These are phyloP conservation scores for Colletotrichum sp. DNA, from an alignment of 2,329 filamentous ascomycete genomes.

Conservation along the genomic window DNA sequence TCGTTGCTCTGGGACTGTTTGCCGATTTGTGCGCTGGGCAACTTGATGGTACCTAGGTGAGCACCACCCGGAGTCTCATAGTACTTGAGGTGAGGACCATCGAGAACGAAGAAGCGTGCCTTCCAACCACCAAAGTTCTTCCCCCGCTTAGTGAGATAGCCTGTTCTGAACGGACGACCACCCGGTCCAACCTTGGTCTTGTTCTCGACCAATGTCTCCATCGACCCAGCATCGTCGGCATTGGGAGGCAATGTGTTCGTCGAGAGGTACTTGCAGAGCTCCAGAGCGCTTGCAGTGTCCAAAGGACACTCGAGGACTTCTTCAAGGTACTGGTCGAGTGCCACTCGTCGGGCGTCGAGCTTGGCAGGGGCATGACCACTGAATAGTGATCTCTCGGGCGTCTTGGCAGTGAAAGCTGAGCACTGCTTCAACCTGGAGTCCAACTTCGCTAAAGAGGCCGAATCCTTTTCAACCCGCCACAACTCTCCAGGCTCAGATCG, in stretches of 20 bases:
- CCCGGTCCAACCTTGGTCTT: slow-evolving; percentile 59
- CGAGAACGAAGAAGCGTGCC: slow-evolving; percentile 70
- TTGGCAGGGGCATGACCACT: slow-evolving; percentile 92
- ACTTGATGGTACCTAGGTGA: slow-evolving; percentile 91
- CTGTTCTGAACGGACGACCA: slow-evolving; percentile 76
- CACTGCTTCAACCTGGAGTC: slow-evolving; percentile 82
- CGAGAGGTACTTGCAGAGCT: slow-evolving; percentile 89
- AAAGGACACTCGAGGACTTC: slow-evolving; percentile 83
- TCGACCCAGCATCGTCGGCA: slow-evolving; percentile 55
- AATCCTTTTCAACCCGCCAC: slow-evolving; percentile 95
- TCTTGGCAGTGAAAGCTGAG: slow-evolving; percentile 72
- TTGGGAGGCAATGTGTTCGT: slow-evolving; percentile 67
- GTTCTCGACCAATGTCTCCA: slow-evolving; percentile 35
- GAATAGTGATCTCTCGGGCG: slow-evolving; percentile 87
- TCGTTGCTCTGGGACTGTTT: slow-evolving; percentile 78
- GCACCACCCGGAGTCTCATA: slow-evolving; percentile 90
- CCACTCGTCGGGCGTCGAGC: slow-evolving; percentile 82
- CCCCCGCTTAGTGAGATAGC: slow-evolving; percentile 93
- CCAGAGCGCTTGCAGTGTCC: slow-evolving; percentile 76
- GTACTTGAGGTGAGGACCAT: slow-evolving; percentile 76
- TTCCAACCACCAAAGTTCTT: slow-evolving; percentile 99
- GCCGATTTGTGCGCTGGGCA: slow-evolving; percentile 89
- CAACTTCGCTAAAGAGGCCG: slow-evolving; percentile 77
- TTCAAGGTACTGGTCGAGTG: slow-evolving; percentile 86
- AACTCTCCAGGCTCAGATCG: slow-evolving; percentile 79